phyloP scores from a whole-genome alignment of 2,329 filamentous ascomycete genomes.

The Exophiala viscosa region DNA sequence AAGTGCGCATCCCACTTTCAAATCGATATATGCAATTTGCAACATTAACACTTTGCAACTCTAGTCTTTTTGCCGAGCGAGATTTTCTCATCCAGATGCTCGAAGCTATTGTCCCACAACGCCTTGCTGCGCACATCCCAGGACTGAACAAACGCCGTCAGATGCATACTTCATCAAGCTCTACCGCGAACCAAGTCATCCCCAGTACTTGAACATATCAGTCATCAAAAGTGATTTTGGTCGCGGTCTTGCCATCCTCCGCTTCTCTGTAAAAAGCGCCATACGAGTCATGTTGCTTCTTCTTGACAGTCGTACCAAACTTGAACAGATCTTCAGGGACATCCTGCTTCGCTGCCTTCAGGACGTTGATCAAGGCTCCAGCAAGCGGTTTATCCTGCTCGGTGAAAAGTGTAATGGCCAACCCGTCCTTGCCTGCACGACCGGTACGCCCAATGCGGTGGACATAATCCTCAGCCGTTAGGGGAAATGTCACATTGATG shows the following conservation, averaged over 20 bases:
- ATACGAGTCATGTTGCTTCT: conserved; percentile 94
- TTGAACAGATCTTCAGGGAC: conserved; percentile 89
- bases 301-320: conserved; percentile 97
- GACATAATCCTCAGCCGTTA: conserved; percentile 96
- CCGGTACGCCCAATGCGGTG: conserved; percentile 95
- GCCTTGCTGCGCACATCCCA: conserved; percentile 23
- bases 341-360: conserved; percentile 85
- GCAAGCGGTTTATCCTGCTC: conserved; percentile 90
- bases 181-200: neutral
- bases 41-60: neutral
- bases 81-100: conserved; percentile 21
- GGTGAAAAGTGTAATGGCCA: conserved; percentile 91
- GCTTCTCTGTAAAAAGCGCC: conserved; percentile 94
- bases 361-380: conserved; percentile 87
- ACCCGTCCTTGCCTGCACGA: conserved; percentile 81
- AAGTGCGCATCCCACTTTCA: conserved; percentile 4
- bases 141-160: conserved; percentile 1
- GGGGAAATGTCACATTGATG: conserved; percentile 89
- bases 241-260: conserved; percentile 75
- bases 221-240: conserved; percentile 85
- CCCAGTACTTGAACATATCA: conserved; percentile 24
- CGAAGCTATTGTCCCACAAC: conserved; percentile 20
- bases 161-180: neutral
- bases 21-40: neutral
- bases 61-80: conserved; percentile 21